A percentile compares a stretch with the other conserved stretches of the same genome.
These are phyloP conservation scores for Myxozyma nipponensis DNA, from an alignment of 805 yeast genomes.

Conservation along the genomic window DNA sequence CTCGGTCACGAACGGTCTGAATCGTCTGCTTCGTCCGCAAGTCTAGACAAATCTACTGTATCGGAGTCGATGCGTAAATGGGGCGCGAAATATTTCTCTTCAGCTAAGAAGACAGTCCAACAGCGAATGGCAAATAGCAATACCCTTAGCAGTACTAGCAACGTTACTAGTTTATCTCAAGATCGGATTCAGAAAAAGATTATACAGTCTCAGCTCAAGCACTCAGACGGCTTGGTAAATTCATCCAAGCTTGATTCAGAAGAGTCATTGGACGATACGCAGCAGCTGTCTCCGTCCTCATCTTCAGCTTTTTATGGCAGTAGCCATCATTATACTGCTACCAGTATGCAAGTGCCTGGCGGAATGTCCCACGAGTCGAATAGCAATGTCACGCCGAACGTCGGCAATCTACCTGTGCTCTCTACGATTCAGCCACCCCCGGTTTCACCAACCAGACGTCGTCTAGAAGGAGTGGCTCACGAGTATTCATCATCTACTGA, in stretches of 20 bases:
- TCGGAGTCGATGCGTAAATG: conserved; percentile 25
- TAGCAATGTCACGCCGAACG: not conserved
- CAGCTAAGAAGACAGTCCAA: conserved; percentile 21
- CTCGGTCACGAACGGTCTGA: conserved; percentile 1
- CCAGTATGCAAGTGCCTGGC: conserved; percentile 21
- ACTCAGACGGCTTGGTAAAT: conserved; percentile 17
- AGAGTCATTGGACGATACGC: conserved; percentile 21
- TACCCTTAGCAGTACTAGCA: conserved; percentile 12
- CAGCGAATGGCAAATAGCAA: conserved; percentile 7
- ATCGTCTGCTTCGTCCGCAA: not conserved
- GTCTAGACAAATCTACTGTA: conserved; percentile 12
- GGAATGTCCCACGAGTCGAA: conserved; percentile 2
- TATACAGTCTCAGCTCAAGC: conserved; percentile 15
- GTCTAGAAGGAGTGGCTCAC: not conserved
- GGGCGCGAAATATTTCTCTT: conserved; percentile 23
- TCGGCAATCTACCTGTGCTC: conserved; percentile 3
- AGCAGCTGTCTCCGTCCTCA: conserved; percentile 7
- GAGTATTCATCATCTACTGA: not conserved
- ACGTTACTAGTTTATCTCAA: conserved; percentile 7
- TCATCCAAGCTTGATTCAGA: conserved; percentile 24
- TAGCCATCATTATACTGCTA: conserved; percentile 12
- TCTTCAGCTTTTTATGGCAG: not conserved
- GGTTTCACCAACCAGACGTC: conserved; percentile 13
- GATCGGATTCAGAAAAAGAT: conserved; percentile 22
- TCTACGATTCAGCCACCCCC: conserved; percentile 16